Evolutionary conservation across 306 rosid genomes (phyloP), one percentile per base, ranked within the genome.

Genomic region (Rubus idaeus): DNA sequence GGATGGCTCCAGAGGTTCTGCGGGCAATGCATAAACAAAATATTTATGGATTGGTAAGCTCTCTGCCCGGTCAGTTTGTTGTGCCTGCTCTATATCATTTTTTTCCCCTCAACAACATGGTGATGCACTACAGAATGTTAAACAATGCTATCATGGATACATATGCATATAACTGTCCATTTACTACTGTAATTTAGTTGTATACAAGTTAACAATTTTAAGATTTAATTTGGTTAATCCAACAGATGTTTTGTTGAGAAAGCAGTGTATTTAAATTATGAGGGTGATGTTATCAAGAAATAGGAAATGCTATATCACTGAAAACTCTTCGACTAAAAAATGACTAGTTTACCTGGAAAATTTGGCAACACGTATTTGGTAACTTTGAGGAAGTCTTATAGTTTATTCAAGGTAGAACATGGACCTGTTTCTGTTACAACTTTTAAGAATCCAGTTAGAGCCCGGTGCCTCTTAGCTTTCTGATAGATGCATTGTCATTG

Each of bases 1-100:
- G 99, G 99, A 92, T 96, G 98, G 98, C 99, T 78, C 98, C 98
- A 45, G 99, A 96, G 85, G 99, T 92, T 74, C 75, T 96, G 86
- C 93, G 39, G 79, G 86, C 97, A 51, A 93, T 92, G 97, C 88
- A 91, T 77, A 44, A 90, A 68, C 77, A 55, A 11, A 81, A 53
- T 23, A 30, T 77, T 46, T 96, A 96, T 86, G 98, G 99, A 83
- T 80, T 92, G 90, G 99, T 96, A 85, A 72, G 93, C 46, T 63
- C 44, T 71, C 81, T 72, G 8, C 14, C 14, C 23, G 20, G 3
- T 23, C 53, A 40, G 50, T 18, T 39, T 65, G n/a, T 53, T 44
- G 16, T 65, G 12, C 41, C 37, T 50, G 11, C 30, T 21, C 66
- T 63, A 5, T 5, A 3, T 55, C 30, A 0, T 21, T 47, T 74